Evolutionary conservation across 2,329 filamentous ascomycete species (phyloP).

Genomic region (Talaromyces sp.): DNA sequence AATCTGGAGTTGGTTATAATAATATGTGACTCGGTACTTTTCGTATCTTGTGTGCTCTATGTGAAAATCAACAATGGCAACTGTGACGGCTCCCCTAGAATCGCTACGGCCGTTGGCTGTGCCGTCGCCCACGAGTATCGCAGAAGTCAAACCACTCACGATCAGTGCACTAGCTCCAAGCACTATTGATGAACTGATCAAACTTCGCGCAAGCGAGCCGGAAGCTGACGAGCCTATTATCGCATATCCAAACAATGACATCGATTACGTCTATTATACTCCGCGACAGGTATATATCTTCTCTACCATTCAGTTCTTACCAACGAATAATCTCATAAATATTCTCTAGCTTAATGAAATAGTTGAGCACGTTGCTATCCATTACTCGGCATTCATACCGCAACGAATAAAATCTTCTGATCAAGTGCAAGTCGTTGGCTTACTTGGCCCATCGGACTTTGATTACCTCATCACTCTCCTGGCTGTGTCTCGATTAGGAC

Average conservation of each 20-base stretch:
- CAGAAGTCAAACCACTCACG: not conserved
- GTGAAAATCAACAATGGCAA: not conserved
- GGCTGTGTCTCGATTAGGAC: slow-evolving; percentile 24
- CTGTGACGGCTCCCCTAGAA: not conserved
- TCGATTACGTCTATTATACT: not conserved
- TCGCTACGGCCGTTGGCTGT: not conserved
- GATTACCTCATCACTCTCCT: slow-evolving; percentile 26
- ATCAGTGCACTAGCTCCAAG: not conserved
- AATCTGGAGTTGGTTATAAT: not conserved
- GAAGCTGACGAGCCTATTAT: not conserved
- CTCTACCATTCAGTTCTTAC: not conserved
- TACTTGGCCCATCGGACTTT: slow-evolving; percentile 26
- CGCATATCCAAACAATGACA: not conserved
- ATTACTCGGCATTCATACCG: not conserved
- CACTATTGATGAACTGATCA: not conserved
- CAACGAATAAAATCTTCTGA: slow-evolving; percentile 19
- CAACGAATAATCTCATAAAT: not conserved
- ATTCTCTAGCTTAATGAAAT: not conserved
- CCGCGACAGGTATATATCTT: not conserved
- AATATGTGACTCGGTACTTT: not conserved
- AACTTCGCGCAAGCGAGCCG: not conserved
- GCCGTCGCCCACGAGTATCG: slow-evolving; percentile 15
- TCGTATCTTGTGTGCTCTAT: not conserved
- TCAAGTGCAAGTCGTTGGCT: slow-evolving; percentile 24
- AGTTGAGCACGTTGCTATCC: not conserved